phyloP scores from a whole-genome alignment of 768 basidiomycete species.

The Candolleomyces aberdarensis region DNA sequence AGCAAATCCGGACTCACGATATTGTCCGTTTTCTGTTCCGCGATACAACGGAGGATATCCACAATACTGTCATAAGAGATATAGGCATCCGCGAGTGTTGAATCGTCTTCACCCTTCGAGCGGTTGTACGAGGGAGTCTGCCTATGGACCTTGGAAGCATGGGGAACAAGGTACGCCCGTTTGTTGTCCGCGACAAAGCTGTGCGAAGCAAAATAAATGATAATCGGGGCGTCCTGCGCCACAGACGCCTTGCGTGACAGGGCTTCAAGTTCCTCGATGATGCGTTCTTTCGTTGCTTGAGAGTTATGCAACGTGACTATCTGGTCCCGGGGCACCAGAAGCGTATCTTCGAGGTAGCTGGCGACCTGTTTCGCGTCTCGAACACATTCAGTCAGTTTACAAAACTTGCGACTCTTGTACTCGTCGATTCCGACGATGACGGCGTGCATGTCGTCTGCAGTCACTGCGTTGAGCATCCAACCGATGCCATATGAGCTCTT shows the following conservation, averaged over 20 bases:
- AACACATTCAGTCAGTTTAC: background rate
- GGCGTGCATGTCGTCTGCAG: constrained; percentile 1
- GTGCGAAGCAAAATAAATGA: background rate
- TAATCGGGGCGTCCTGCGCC: background rate
- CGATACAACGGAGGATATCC: background rate
- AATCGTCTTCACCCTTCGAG: background rate
- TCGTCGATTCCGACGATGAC: background rate
- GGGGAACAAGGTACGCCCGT: background rate
- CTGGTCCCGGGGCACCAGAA: background rate
- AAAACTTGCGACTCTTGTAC: background rate
- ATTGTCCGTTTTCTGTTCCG: background rate
- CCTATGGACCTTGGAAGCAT: background rate
- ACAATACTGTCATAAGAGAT: background rate
- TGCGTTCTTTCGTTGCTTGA: background rate
- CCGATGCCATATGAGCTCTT: background rate
- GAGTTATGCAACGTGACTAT: background rate
- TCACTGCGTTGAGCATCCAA: background rate
- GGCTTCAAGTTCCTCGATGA: background rate
- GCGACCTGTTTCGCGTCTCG: background rate
- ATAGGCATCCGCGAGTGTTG: background rate
- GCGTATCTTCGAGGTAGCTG: background rate
- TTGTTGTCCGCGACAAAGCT: background rate
- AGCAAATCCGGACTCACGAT: background rate
- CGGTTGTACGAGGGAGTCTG: too few relatives aligned
- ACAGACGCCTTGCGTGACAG: background rate